phyloP scores from a whole-genome alignment of 306 rosid genomes.

The Vicia sativa region DNA sequence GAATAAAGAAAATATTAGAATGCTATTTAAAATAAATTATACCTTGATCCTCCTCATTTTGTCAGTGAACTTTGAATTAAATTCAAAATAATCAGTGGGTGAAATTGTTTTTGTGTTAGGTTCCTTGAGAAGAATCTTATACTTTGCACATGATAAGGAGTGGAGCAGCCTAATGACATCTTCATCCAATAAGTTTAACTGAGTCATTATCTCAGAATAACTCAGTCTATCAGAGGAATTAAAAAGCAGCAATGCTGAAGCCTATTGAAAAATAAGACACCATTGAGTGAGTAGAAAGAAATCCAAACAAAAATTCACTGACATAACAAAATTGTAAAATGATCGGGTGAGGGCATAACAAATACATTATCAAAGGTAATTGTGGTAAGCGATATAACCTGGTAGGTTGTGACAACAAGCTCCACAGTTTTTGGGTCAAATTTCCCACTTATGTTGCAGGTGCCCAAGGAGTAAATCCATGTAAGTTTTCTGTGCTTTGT shows the following conservation, averaged over 20 bases:
- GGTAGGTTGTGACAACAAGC: conserved; percentile 92
- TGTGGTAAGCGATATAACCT: conserved; percentile 53
- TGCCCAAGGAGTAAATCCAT: conserved; percentile 96
- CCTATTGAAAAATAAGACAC: conserved; percentile 51
- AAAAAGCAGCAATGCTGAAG: conserved; percentile 85
- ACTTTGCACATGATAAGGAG: conserved; percentile 94
- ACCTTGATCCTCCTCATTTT: conserved; percentile 97
- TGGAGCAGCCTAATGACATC: conserved; percentile 88
- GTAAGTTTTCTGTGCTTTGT: conserved; percentile 90
- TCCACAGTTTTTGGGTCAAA: conserved; percentile 83
- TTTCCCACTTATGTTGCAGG: conserved; percentile 78
- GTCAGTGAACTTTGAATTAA: conserved; percentile 87
- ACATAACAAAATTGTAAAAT: conserved; percentile 28
- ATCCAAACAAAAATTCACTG: conserved; percentile 3
- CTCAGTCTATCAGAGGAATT: conserved; percentile 81
- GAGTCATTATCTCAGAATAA: conserved; percentile 84
- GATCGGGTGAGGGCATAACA: conserved; percentile 11
- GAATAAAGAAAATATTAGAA: conserved; percentile 1
- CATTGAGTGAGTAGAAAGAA: conserved; percentile 29
- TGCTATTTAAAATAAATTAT: conserved; percentile 2
- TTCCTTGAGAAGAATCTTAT: conserved; percentile 83
- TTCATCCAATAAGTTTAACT: conserved; percentile 75
- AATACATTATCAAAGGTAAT: conserved; percentile 16
- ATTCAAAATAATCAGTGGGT: conserved; percentile 67
- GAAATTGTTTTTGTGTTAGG: conserved; percentile 75